A percentile compares a stretch with the other conserved stretches of the same genome.
These are phyloP conservation scores for Coemansia sp. DNA, from an alignment of 192 early-diverging fungal species.

Conservation along the genomic window DNA sequence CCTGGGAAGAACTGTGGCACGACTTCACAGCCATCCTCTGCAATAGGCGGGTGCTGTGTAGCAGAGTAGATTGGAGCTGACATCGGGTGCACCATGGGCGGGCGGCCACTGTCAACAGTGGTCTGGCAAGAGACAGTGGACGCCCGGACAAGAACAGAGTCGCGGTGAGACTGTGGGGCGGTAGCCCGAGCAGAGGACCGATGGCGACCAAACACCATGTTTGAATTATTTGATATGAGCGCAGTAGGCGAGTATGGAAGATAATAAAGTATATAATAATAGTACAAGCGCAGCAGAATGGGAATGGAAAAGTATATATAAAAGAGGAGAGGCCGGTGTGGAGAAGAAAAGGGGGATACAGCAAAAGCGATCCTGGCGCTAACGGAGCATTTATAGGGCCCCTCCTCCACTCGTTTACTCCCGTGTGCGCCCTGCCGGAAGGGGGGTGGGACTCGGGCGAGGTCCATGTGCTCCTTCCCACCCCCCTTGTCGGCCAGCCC, in stretches of 20 bases:
- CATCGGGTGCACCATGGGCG: constrained; percentile 34
- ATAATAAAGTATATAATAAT: not conserved
- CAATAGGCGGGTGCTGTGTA: constrained; percentile 7
- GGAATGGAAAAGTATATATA: not conserved
- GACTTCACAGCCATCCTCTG: constrained; percentile 37
- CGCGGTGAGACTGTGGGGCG: not conserved
- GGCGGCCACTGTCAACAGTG: not conserved
- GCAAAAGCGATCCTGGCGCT: not conserved
- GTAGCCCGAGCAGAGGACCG: constrained; percentile 1
- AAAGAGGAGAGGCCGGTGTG: not conserved
- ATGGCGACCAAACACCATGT: constrained; percentile 6
- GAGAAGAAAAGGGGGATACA: not conserved
- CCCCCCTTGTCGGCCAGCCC: not conserved
- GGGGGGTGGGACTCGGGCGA: constrained; percentile 2
- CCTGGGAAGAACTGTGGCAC: constrained; percentile 49
- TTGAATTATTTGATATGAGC: not conserved
- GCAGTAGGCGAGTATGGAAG: not conserved
- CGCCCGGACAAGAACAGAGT: constrained; percentile 6
- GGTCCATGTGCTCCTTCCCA: not conserved
- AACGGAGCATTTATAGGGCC: not conserved
- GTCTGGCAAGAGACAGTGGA: constrained; percentile 3
- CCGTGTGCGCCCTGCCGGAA: not conserved
- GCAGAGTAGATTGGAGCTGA: not conserved
- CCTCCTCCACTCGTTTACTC: not conserved
- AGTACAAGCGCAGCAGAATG: not conserved